These are phyloP conservation scores for Platanthera guangdongensis DNA, from an alignment of 106 monocot species.

Conservation along the genomic window DNA sequence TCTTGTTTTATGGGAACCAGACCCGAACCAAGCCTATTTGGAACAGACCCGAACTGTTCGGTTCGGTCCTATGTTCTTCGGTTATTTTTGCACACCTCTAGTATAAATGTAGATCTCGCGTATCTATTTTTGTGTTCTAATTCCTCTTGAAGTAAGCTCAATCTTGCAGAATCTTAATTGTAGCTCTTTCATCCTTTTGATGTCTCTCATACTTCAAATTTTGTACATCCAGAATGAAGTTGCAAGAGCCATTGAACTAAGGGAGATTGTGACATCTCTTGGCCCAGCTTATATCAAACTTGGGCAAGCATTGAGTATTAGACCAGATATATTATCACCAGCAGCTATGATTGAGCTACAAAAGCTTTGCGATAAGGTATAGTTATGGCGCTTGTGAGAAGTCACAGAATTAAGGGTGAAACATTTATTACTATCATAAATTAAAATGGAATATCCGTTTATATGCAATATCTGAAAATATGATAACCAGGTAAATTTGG, in stretches of 20 bases:
- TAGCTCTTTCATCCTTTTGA: slow-evolving; percentile 7
- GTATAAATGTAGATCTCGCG: not conserved
- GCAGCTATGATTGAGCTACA: slow-evolving; percentile 98
- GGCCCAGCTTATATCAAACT: slow-evolving; percentile 99
- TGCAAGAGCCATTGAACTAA: slow-evolving; percentile 87
- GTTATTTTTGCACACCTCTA: no score
- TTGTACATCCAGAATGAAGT: slow-evolving; percentile 74
- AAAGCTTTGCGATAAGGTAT: slow-evolving; percentile 97
- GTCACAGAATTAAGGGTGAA: not conserved
- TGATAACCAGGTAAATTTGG: not conserved
- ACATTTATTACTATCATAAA: not conserved
- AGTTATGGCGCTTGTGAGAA: not conserved
- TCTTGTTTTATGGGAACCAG: no score
- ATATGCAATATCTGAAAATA: not conserved
- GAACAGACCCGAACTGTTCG: no score
- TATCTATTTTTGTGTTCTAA: not conserved
- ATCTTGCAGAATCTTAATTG: not conserved
- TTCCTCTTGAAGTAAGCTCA: not conserved
- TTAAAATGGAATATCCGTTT: not conserved
- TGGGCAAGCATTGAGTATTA: slow-evolving; percentile 94
- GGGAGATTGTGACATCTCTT: slow-evolving; percentile 96
- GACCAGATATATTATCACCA: slow-evolving; percentile 97
- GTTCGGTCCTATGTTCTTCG: no score
- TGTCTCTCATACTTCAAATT: not conserved
- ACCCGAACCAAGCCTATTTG: no score